A percentile compares a stretch with the other conserved stretches of the same genome.
phyloP scores from a whole-genome alignment of 2,329 filamentous ascomycete genomes.

The Aspergillus sojae region DNA sequence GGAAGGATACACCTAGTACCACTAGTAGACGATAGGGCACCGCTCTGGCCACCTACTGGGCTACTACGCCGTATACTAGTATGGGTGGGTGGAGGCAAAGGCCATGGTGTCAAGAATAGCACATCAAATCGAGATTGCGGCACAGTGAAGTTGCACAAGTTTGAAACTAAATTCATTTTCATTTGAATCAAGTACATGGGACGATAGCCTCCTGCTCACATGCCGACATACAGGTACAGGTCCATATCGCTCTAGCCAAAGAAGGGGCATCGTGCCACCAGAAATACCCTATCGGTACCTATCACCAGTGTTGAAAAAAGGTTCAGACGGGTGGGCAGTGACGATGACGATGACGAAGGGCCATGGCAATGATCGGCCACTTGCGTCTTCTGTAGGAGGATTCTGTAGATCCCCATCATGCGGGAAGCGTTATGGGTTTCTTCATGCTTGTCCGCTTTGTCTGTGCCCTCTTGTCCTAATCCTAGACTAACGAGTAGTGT shows the following conservation, averaged over 20 bases:
- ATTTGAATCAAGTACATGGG: neutral
- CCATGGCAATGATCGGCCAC: neutral
- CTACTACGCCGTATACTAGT: neutral
- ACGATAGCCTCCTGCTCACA: neutral
- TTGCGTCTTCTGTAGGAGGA: neutral
- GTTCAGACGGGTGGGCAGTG: neutral
- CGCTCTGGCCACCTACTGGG: neutral
- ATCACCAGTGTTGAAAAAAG: neutral
- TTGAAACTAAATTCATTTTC: slow-evolving; percentile 2
- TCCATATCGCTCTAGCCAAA: neutral
- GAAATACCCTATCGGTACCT: neutral
- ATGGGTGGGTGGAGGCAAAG: neutral
- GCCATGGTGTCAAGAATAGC: neutral
- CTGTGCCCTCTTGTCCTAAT: neutral
- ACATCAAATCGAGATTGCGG: slow-evolving; percentile 19
- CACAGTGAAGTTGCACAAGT: slow-evolving; percentile 26
- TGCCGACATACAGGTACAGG: neutral
- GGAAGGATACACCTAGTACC: neutral
- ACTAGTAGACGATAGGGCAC: neutral
- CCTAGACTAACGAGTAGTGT: neutral
- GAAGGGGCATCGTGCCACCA: neutral
- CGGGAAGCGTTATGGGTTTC: slow-evolving; percentile 5
- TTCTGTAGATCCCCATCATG: slow-evolving; percentile 3
- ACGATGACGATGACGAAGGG: neutral
- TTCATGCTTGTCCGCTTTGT: slow-evolving; percentile 1